Base-by-base conservation (phyloP, 176 grass and related monocot species). In the Otatea glauca region DNA sequence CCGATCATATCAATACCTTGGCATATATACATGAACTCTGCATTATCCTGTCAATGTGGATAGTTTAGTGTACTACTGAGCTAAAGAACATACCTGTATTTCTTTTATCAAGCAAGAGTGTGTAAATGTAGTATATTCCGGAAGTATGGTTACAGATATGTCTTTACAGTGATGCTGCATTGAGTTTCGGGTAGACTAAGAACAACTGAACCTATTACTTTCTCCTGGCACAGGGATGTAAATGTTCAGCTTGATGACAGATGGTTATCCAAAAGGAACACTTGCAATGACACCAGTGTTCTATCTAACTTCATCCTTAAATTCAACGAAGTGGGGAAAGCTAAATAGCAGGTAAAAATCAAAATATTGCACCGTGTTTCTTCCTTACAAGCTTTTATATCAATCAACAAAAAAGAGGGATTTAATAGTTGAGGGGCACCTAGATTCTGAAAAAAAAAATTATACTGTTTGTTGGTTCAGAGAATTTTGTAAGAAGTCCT, bases 181-280 rank as follows among this genome's bases (percentile, higher is more conserved):
- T 11, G 11, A 63, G 55, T 13, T n/a, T 49, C 45, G 5, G 7
- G 24, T 75, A 7, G 45, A 8, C 37, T 63, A 12, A 45, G 9
- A 56, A 63, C 67, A 72, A 23, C 9, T 85, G 34, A 79, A 64
- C 23, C 9, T 65, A 10, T 78, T 63, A 5, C 34, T 49, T 68
- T 68, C 37, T 66, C 42, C 32, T 82, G 13, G 10, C 2, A 59
- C 81, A 99, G 93, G 91, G 96, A 96, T 88, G 93, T 91, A 49
- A 84, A 86, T 79, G 78, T 96, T 70, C 85, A 88, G 70, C 75
- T 96, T 70, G 86, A 94, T 15, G 88, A 86, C 21, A 81, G 84
- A 76, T 96, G 96, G 91, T 92, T 99, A 78, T 89, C 83, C 47
- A 39, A 79, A 9, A 92, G 96, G 86, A 87, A 96, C 37, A 79